Conservation (phyloP, 768 basidiomycete species). For the Paxillus involutus region DNA sequence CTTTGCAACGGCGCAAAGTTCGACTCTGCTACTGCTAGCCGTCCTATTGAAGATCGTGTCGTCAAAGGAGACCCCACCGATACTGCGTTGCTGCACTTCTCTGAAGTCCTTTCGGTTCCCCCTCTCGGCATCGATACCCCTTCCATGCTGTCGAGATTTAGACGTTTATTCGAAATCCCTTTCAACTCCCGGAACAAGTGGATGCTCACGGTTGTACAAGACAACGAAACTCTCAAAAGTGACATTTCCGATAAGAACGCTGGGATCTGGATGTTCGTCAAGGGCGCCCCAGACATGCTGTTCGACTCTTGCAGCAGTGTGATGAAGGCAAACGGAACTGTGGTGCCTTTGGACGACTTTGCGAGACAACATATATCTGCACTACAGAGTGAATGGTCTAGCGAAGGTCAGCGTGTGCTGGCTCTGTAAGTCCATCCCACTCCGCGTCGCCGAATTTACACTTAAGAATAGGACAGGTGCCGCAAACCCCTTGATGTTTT, state of each 20-base stretch:
- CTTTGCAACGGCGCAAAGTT: conserved; percentile 62
- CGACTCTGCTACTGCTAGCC: conserved; percentile 28
- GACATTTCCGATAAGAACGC: conserved; percentile 6
- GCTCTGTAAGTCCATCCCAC: conserved; percentile 31
- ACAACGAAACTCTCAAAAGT: conserved; percentile 16
- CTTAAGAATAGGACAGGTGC: conserved; percentile 20
- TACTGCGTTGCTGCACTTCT: conserved; percentile 51
- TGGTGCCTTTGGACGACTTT: conserved; percentile 28
- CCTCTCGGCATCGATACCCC: conserved; percentile 21
- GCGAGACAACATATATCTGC: conserved; percentile 19
- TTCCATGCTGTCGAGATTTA: conserved; percentile 19
- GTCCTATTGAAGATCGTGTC: conserved; percentile 32
- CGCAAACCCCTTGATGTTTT: conserved; percentile 29
- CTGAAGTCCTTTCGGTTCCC: conserved; percentile 32
- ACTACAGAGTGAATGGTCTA: conserved; percentile 43
- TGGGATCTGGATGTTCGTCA: conserved; percentile 41
- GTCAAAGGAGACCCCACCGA: conserved; percentile 53
- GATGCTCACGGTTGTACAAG: conserved; percentile 47
- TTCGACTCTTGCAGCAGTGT: conserved; percentile 39
- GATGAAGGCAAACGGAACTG: conserved; percentile 32
- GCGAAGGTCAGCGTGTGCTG: conserved; percentile 53
- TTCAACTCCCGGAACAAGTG: conserved; percentile 58
- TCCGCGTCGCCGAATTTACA: neutral
- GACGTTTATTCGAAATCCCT: conserved; percentile 37
- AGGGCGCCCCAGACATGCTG: conserved; percentile 62